Percentiles rank a stretch among this genome's conserved stretches.
phyloP scores from a whole-genome alignment of 2,329 filamentous ascomycete species.

The Colletotrichum noveboracense region DNA sequence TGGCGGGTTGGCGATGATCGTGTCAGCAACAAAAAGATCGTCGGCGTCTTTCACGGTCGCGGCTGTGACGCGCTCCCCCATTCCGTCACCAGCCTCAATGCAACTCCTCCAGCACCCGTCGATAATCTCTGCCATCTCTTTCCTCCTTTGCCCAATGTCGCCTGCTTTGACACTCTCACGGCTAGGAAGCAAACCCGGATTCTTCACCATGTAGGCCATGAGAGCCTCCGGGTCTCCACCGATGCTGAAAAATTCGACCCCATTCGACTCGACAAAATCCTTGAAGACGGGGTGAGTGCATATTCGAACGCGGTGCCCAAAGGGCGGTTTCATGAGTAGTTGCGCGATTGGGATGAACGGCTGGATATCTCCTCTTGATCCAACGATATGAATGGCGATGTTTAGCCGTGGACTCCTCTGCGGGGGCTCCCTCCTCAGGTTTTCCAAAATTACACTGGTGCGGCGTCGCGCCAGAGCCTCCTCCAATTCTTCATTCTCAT shows the following conservation, averaged over 20 bases:
- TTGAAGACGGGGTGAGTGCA: constrained; percentile 62
- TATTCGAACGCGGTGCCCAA: constrained; percentile 60
- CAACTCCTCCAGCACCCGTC: constrained; percentile 40
- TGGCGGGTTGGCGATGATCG: constrained; percentile 60
- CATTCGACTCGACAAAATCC: constrained; percentile 55
- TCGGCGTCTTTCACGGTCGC: constrained; percentile 27
- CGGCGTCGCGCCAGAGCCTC: not conserved
- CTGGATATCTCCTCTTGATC: constrained; percentile 41
- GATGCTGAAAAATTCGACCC: constrained; percentile 62
- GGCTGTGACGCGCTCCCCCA: constrained; percentile 30
- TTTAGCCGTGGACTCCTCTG: constrained; percentile 28
- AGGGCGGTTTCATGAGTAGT: constrained; percentile 33
- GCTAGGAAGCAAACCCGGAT: constrained; percentile 42
- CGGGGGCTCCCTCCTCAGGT: not conserved
- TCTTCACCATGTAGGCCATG: constrained; percentile 47
- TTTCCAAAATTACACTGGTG: constrained; percentile 4
- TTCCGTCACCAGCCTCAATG: constrained; percentile 39
- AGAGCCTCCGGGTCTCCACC: constrained; percentile 60
- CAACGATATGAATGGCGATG: constrained; percentile 38
- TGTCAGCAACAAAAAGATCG: constrained; percentile 56
- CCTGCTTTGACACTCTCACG: constrained; percentile 39
- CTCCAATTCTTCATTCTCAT: not conserved
- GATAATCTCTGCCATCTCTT: constrained; percentile 42
- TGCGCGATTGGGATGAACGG: constrained; percentile 65
- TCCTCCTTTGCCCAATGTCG: constrained; percentile 38